Conservation (phyloP, 805 yeast species). For the Myxozyma sirexii region DNA sequence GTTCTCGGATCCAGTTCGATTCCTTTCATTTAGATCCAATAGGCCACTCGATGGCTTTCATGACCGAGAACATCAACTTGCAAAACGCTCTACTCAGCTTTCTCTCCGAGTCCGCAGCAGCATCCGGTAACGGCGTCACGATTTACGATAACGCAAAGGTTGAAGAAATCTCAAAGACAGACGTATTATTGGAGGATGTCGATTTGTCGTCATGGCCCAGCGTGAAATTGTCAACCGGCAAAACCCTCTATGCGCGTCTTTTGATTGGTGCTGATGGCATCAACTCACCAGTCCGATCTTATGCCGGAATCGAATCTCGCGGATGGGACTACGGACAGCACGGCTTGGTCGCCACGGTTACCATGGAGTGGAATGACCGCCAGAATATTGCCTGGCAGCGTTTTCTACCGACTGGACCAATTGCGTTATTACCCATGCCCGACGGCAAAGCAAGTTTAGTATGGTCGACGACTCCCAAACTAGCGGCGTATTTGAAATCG, state of each 20-base stretch:
- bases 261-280: slow-evolving; percentile 90
- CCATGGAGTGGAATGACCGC: slow-evolving; percentile 70
- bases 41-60: slow-evolving; percentile 57
- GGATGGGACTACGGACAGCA: slow-evolving; percentile 90
- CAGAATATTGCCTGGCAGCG: slow-evolving; percentile 88
- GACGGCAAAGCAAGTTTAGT: slow-evolving; percentile 86
- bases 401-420: slow-evolving; percentile 86
- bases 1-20: slow-evolving; percentile 72
- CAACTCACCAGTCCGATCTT: slow-evolving; percentile 86
- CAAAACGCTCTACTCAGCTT: slow-evolving; percentile 70
- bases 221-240: slow-evolving; percentile 68
- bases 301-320: slow-evolving; percentile 76
- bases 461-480: slow-evolving; percentile 84
- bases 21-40: slow-evolving; percentile 42
- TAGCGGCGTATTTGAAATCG: slow-evolving; percentile 63
- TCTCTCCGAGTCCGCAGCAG: slow-evolving; percentile 50
- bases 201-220: slow-evolving; percentile 67
- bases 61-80: slow-evolving; percentile 85
- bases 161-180: slow-evolving; percentile 49
- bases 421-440: slow-evolving; percentile 89
- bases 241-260: slow-evolving; percentile 47
- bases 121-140: slow-evolving; percentile 39
- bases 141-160: slow-evolving; percentile 72
- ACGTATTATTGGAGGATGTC: slow-evolving; percentile 36
- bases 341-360: slow-evolving; percentile 91